These are phyloP conservation scores for Amylostereum areolatum DNA, from an alignment of 1,284 basidiomycete species.

Conservation along the genomic window DNA sequence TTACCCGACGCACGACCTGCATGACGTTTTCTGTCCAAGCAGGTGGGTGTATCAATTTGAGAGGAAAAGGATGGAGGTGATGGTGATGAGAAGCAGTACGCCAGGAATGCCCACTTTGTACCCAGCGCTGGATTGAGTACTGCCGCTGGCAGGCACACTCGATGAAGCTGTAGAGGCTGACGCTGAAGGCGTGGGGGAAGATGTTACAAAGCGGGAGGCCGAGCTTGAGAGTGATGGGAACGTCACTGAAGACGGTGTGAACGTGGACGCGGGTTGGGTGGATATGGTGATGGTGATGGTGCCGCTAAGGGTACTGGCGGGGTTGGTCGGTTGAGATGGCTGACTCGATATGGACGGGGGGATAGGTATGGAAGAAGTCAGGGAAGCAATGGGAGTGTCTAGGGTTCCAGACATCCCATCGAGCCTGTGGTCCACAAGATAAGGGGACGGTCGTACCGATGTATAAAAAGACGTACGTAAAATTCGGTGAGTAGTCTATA, in stretches of 20 bases:
- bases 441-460: not conserved
- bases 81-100: too few relatives aligned
- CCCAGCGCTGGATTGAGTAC: too few relatives aligned
- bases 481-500: conserved; percentile 46
- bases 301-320: conserved; percentile 9
- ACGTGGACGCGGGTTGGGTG: not conserved
- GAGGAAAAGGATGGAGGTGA: too few relatives aligned
- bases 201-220: not conserved
- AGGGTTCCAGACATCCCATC: conserved; percentile 55
- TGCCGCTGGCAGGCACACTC: too few relatives aligned
- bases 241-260: not conserved
- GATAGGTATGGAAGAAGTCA: conserved; percentile 41
- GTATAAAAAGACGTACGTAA: conserved; percentile 34
- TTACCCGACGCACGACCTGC: too few relatives aligned
- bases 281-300: conserved; percentile 8
- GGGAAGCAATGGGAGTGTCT: conserved; percentile 37
- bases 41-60: too few relatives aligned
- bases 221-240: not conserved
- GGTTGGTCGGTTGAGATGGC: conserved; percentile 14
- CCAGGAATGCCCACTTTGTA: too few relatives aligned
- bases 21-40: too few relatives aligned
- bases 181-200: not conserved
- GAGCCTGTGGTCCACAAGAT: conserved; percentile 31
- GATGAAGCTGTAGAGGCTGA: too few relatives aligned
- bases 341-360: conserved; percentile 27